Base-by-base conservation (phyloP, 768 basidiomycete genomes). In the Obba rivulosa region DNA sequence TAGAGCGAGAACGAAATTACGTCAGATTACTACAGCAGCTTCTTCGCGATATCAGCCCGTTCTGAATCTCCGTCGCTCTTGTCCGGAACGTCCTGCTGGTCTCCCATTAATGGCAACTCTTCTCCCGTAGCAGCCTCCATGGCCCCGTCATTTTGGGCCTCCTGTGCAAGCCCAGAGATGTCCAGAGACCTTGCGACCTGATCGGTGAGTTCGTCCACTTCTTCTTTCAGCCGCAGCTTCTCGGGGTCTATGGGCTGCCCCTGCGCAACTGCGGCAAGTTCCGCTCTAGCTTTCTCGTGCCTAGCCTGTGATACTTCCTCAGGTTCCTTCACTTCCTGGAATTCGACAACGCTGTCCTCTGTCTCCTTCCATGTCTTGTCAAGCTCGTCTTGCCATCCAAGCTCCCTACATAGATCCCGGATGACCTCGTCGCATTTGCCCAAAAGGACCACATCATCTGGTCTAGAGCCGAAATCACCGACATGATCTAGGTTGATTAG, bases 401-500 rank as follows among this genome's bases (percentile, higher is more conserved):
- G 74, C 54, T 79, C 78, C 51, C 69, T 67, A 57, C 79, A 83
- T 16, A 92, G 69, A 45, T 80, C 66, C 34, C 68, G 66, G 10
- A 90, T 76, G 38, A 81, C 70, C 1, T 80, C 76, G 64, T 92
- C 89, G 54, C 87, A 88, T 57, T 81, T 77, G 11, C 83, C 83
- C 4, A 90, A 72, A 1, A 81, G 63, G 36, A 87, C 66, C 2
- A 87, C 69, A 56, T 89, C 87, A 46, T 81, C 74, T 14, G 71
- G 57, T 25, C 70, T 66, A 20, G 58, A 62, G 2, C 81, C 73
- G 43, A 88, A 74, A 57, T 80, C 69, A 1, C 92, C 92, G 1
- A 91, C 94, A 2, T 65, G 65, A 50, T 95, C 92, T 38, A 92
- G 73, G 62, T 96, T 96, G 66, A 98, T 83, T 24, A 97, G 75